phyloP scores from a whole-genome alignment of 2,329 filamentous ascomycete species.

The Fusarium torulosum region DNA sequence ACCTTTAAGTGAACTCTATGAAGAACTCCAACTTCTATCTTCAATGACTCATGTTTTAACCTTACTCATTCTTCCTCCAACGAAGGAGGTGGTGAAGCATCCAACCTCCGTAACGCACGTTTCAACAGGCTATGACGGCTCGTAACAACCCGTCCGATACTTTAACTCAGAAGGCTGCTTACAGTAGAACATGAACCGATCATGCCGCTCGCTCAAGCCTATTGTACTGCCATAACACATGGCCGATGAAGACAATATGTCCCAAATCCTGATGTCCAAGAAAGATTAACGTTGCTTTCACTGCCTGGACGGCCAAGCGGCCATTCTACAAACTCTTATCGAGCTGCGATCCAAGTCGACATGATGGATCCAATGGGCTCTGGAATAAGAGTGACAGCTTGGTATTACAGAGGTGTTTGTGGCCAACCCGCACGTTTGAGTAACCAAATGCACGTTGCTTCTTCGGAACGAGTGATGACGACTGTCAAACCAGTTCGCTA shows the following conservation, averaged over 20 bases:
- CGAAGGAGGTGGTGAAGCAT: background rate
- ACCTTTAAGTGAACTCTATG: slow-evolving; percentile 1
- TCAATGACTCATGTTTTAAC: slow-evolving; percentile 8
- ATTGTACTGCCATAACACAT: background rate
- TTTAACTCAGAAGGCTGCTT: slow-evolving; percentile 1
- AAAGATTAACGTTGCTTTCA: background rate
- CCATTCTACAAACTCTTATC: slow-evolving; percentile 6
- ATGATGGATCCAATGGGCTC: slow-evolving; percentile 19
- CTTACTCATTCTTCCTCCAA: background rate
- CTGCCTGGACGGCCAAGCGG: slow-evolving; percentile 9
- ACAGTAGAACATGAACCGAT: background rate
- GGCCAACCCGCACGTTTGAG: slow-evolving; percentile 32
- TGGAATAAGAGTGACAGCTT: slow-evolving; percentile 23
- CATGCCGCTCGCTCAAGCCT: background rate
- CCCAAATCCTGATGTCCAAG: background rate
- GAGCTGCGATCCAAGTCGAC: slow-evolving; percentile 1
- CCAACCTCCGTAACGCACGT: slow-evolving; percentile 25
- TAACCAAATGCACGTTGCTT: slow-evolving; percentile 36
- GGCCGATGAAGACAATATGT: background rate
- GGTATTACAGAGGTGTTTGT: slow-evolving; percentile 37
- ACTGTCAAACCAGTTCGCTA: slow-evolving; percentile 37
- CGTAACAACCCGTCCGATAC: slow-evolving; percentile 9
- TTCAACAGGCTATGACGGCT: slow-evolving; percentile 35
- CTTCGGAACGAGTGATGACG: slow-evolving; percentile 40
- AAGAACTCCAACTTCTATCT: background rate